Percentiles rank a stretch among this genome's conserved stretches.
Conservation (phyloP, 495 filamentous ascomycete genomes). For the Aspergillus sparsus region DNA sequence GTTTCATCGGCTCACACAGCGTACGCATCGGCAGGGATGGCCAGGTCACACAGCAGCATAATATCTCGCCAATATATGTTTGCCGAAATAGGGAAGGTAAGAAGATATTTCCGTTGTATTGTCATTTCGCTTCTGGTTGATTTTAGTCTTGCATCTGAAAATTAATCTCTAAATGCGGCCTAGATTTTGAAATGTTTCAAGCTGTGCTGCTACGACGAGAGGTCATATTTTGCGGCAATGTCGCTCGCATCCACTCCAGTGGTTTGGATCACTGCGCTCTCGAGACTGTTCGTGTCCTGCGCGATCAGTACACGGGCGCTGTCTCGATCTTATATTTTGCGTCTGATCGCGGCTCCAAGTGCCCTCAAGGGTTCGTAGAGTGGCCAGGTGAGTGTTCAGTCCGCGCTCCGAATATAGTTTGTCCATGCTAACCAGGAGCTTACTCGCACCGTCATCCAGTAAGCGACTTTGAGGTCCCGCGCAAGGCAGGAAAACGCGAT, state of each 20-base stretch:
- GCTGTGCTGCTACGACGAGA: conserved; percentile 3
- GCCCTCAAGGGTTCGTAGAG: conserved; percentile 1
- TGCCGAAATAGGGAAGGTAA: conserved; percentile 15
- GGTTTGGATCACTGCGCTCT: conserved; percentile 10
- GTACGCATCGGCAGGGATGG: conserved; percentile 3
- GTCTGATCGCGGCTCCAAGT: background rate
- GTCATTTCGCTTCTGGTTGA: background rate
- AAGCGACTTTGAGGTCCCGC: conserved; percentile 6
- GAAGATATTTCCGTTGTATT: background rate
- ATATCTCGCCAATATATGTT: conserved; percentile 11
- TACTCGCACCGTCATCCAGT: background rate
- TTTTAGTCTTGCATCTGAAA: background rate
- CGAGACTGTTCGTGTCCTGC: conserved; percentile 13
- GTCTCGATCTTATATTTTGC: conserved; percentile 16
- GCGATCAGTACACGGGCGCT: conserved; percentile 4
- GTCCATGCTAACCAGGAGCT: background rate
- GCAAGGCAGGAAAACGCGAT: conserved; percentile 1
- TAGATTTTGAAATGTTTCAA: conserved; percentile 19
- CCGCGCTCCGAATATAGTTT: too few relatives aligned
- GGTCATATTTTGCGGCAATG: conserved; percentile 8
- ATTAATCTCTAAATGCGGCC: background rate
- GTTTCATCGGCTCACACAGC: conserved; percentile 14
- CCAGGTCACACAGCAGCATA: background rate
- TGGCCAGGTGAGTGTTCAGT: conserved; percentile 9
- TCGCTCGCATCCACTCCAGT: conserved; percentile 8